Evolutionary conservation across 2,329 filamentous ascomycete genomes (phyloP).

Genomic region (Alternaria ventricosa): DNA sequence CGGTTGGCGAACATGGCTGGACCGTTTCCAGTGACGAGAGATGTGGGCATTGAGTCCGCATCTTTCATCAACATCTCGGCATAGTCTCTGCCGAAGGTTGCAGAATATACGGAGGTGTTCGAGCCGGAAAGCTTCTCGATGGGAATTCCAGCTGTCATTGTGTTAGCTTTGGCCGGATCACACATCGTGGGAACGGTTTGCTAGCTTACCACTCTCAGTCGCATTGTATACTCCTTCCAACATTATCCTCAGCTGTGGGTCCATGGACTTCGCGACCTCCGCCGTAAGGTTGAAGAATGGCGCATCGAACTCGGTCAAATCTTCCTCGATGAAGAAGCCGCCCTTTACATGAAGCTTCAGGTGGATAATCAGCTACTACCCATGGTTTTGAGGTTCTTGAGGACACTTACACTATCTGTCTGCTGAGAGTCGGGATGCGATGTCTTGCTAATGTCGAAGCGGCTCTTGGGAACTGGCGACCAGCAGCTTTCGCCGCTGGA

Average conservation of each 20-base stretch:
- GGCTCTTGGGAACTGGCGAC: neutral
- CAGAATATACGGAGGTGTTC: neutral
- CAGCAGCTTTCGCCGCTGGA: neutral
- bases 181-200: neutral
- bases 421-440: neutral
- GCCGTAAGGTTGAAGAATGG: constrained; percentile 1
- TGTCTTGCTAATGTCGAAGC: neutral
- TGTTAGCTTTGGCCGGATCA: neutral
- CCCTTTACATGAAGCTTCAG: neutral
- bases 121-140: constrained; percentile 4
- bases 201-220: neutral
- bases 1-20: constrained; percentile 1
- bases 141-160: neutral
- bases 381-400: neutral
- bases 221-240: constrained; percentile 1
- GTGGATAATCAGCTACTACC: neutral
- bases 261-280: neutral
- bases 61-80: neutral
- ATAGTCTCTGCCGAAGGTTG: neutral
- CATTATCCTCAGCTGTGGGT: neutral
- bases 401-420: neutral
- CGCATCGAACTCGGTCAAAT: neutral
- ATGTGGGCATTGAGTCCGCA: neutral
- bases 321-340: neutral
- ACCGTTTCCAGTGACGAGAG: neutral